Evolutionary conservation across 345 rosid genomes (phyloP), one percentile per base, ranked within the genome.

Genomic region (Aquilaria yunnanensis): DNA sequence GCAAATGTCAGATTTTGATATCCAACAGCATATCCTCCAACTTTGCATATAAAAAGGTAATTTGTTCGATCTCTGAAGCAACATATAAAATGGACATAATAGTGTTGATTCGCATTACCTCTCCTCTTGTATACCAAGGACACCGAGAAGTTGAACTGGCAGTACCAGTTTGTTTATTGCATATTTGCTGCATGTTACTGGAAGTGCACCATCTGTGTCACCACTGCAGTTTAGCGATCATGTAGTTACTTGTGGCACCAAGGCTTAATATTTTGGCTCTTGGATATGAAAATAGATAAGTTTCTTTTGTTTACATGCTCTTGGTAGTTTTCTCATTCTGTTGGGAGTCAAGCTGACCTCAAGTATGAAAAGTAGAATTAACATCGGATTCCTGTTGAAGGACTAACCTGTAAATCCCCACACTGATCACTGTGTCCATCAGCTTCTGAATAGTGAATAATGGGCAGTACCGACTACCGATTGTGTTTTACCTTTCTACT

Each of bases 61-160:
- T 16, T 12, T 23, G 63, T 32, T 47, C 30, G 9, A 12, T 12
- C 23, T 23, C 23, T 23, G 23, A 23, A 23, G 23, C 23, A 23
- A 23, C 1, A 1, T 23, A 23, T 23, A 23, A 23, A 23, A 23
- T 23, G 23, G 23, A 23, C 23, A 1, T 23, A 23, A 23, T 23
- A 23, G 23, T 23, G 23, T 23, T 23, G 23, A 23, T 23, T 23
- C 23, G 23, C 23, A 23, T 60, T 65, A 65, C 70, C 74, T 71
- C 74, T 23, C 62, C 74, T 4, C 45, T 43, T 3, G 58, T 37
- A 54, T 71, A 65, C 74, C 74, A 70, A 32, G 74, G 66, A 13
- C 43, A 60, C 66, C 70, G 65, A 31, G 57, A 7, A 5, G 68
- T 65, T 14, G 34, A 12, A 71, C 52, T 0, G 37, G 41, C 1